Percentiles rank a stretch among this genome's conserved stretches.
phyloP scores from a whole-genome alignment of 164 flowering plant species.

The Annona cherimola region DNA sequence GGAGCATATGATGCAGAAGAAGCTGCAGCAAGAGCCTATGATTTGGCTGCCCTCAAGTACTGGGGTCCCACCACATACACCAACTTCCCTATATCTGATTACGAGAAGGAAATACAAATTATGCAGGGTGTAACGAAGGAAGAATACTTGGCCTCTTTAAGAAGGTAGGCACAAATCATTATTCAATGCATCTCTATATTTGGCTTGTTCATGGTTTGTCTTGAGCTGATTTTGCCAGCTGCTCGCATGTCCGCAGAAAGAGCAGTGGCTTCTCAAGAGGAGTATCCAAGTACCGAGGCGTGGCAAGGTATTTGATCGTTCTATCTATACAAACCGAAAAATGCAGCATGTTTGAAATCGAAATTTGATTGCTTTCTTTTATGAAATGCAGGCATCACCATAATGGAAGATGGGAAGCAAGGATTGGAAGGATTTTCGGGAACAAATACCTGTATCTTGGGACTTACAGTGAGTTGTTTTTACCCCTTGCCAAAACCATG shows the following conservation, averaged over 20 bases:
- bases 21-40: constrained; percentile 66
- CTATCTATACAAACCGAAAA: not conserved
- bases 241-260: constrained; percentile 26
- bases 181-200: not conserved
- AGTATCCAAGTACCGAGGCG: constrained; percentile 58
- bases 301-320: constrained; percentile 32
- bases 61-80: constrained; percentile 59
- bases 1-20: constrained; percentile 70
- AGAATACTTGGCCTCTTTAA: constrained; percentile 52
- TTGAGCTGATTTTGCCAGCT: not conserved
- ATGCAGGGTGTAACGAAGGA: constrained; percentile 46
- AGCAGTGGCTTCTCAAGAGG: constrained; percentile 76
- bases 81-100: constrained; percentile 50
- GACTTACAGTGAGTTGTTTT: constrained; percentile 41
- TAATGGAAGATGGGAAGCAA: constrained; percentile 83
- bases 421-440: constrained; percentile 69
- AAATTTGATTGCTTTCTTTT: not conserved
- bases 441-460: constrained; percentile 75
- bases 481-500: not conserved
- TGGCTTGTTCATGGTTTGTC: not conserved
- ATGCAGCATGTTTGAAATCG: not conserved
- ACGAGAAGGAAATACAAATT: constrained; percentile 43
- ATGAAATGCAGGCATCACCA: constrained; percentile 49
- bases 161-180: constrained; percentile 30
- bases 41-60: constrained; percentile 61